A percentile compares a stretch with the other conserved stretches of the same genome.
Conservation (phyloP, 148 eudicot genomes). For the Beta vulgaris region DNA sequence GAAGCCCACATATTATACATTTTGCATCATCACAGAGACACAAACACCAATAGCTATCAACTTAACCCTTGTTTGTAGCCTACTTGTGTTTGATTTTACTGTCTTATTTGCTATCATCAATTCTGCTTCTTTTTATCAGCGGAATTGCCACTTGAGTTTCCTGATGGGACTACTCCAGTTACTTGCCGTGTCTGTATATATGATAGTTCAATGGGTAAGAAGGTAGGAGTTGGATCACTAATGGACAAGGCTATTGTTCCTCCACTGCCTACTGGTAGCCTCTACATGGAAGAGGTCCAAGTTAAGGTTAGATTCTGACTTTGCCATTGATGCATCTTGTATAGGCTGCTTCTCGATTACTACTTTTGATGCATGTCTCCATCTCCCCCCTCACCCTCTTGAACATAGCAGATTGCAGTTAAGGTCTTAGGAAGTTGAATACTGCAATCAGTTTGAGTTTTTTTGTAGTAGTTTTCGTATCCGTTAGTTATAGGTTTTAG, state of each 20-base stretch:
- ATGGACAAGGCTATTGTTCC: slow-evolving; percentile 86
- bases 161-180: slow-evolving; percentile 97
- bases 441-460: neutral
- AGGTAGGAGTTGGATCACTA: slow-evolving; percentile 82
- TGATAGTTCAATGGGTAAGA: slow-evolving; percentile 76
- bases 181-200: slow-evolving; percentile 90
- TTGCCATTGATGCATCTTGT: neutral
- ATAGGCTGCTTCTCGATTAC: neutral
- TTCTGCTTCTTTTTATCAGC: slow-evolving; percentile 32
- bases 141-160: slow-evolving; percentile 90
- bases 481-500: too few relatives aligned
- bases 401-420: neutral
- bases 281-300: slow-evolving; percentile 95
- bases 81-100: neutral
- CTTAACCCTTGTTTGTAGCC: too few relatives aligned
- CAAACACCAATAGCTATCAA: too few relatives aligned
- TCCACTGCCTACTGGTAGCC: slow-evolving; percentile 70
- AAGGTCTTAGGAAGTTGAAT: neutral
- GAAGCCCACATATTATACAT: too few relatives aligned
- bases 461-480: neutral
- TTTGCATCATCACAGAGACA: too few relatives aligned
- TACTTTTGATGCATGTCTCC: neutral
- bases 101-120: slow-evolving; percentile 11
- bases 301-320: slow-evolving; percentile 62
- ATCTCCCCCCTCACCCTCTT: neutral